Percentiles rank a stretch among this genome's conserved stretches.
Conservation (phyloP, 768 basidiomycete species). For the Suillus cothurnatus region DNA sequence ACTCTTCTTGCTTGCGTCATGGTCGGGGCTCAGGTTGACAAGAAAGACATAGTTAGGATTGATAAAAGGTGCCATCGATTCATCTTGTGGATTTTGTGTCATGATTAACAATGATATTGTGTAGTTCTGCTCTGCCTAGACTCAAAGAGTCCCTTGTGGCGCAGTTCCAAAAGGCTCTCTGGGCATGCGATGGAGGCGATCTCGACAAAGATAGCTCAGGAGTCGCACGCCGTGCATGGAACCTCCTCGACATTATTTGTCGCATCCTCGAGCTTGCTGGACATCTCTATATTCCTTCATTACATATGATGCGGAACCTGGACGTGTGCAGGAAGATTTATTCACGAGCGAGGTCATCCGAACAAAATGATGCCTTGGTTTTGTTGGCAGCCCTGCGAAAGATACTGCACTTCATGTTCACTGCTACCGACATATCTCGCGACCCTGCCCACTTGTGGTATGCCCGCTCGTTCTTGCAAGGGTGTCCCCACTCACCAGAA, state of each 20-base stretch:
- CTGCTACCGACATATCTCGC: background rate
- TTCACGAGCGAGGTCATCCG: background rate
- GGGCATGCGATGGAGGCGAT: background rate
- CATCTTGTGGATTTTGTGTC: background rate
- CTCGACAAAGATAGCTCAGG: background rate
- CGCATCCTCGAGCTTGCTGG: background rate
- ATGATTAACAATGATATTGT: background rate
- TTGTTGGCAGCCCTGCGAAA: background rate
- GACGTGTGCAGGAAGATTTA: background rate
- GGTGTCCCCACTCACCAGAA: background rate
- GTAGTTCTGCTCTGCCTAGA: background rate
- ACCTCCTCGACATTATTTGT: background rate
- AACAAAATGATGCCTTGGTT: background rate
- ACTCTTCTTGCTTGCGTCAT: background rate
- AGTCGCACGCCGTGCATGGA: background rate
- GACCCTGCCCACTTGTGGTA: background rate
- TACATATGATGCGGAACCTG: background rate
- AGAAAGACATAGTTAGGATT: background rate
- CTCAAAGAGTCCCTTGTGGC: background rate
- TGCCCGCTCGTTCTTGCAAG: fast-evolving
- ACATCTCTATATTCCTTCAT: background rate
- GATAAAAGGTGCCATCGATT: background rate
- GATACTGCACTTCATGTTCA: background rate
- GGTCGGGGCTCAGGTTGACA: background rate
- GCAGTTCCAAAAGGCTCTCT: background rate